A percentile compares a stretch with the other conserved stretches of the same genome.
Evolutionary conservation across 1,284 basidiomycete species (phyloP).

Genomic region (Melampsora occidentalis): DNA sequence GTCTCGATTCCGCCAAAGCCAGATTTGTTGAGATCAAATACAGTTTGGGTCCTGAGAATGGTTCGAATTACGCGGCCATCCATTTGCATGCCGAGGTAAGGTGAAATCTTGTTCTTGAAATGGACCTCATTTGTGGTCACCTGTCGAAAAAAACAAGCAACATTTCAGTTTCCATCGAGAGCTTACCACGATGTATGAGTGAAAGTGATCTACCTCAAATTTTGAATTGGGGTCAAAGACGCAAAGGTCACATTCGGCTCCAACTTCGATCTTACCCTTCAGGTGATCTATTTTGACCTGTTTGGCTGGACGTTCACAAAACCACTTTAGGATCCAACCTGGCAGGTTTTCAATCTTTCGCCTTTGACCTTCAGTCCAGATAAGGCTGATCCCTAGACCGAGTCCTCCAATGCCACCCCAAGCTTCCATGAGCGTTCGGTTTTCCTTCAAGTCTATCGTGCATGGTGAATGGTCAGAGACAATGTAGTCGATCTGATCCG

Average conservation of each 20-base stretch:
- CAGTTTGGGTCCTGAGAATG: constrained; percentile 1
- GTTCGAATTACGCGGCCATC: constrained; percentile 29
- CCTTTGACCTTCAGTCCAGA: constrained; percentile 73
- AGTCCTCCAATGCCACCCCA: constrained; percentile 91
- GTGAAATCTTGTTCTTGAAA: constrained; percentile 89
- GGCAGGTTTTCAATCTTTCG: constrained; percentile 58
- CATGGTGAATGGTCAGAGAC: constrained; percentile 94
- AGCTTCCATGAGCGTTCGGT: constrained; percentile 75
- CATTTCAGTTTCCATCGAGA: constrained; percentile 7
- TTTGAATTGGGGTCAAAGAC: constrained; percentile 72
- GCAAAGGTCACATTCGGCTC: constrained; percentile 77
- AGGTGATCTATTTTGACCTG: constrained; percentile 67
- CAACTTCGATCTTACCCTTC: constrained; percentile 71
- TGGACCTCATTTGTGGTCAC: constrained; percentile 69
- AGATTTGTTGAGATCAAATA: constrained; percentile 2
- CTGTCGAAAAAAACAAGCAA: constrained; percentile 54
- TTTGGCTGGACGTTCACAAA: constrained; percentile 66
- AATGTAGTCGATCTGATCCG: constrained; percentile 79
- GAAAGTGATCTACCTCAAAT: constrained; percentile 58
- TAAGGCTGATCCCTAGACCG: constrained; percentile 75
- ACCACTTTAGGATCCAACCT: constrained; percentile 69
- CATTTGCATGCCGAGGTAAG: constrained; percentile 59
- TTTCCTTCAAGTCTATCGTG: constrained; percentile 71
- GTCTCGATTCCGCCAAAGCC: constrained; percentile 8
- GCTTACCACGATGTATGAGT: constrained; percentile 4